Percentiles rank a stretch among this genome's conserved stretches.
Conservation (phyloP, 495 filamentous ascomycete species). For the Penicillium steckii region DNA sequence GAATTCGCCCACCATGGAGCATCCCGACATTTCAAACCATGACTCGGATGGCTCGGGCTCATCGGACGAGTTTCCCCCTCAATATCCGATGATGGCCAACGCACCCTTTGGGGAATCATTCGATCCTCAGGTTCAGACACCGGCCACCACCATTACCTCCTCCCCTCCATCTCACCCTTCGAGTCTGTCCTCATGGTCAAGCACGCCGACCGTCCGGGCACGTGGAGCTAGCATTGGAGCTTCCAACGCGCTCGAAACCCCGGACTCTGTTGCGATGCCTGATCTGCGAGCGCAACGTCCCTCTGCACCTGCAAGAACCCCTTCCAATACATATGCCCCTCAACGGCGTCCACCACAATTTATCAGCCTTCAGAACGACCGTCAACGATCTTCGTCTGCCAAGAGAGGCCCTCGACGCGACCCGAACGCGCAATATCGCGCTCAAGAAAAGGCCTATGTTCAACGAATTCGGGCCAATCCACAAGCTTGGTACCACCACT, state of each 20-base stretch:
- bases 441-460: slow-evolving; percentile 80
- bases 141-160: slow-evolving; percentile 42
- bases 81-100: slow-evolving; percentile 45
- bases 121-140: slow-evolving; percentile 37
- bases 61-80: slow-evolving; percentile 55
- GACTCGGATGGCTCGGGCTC: slow-evolving; percentile 67
- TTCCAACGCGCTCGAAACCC: slow-evolving; percentile 30
- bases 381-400: slow-evolving; percentile 53
- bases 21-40: slow-evolving; percentile 51
- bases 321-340: slow-evolving; percentile 74
- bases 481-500: slow-evolving; percentile 66
- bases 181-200: slow-evolving; percentile 42
- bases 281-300: slow-evolving; percentile 54
- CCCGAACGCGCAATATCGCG: slow-evolving; percentile 78
- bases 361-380: slow-evolving; percentile 48
- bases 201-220: slow-evolving; percentile 33
- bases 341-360: slow-evolving; percentile 68
- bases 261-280: slow-evolving; percentile 29
- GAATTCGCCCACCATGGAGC: slow-evolving; percentile 48
- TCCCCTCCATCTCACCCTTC: slow-evolving; percentile 42
- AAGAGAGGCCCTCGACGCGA: slow-evolving; percentile 55
- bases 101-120: slow-evolving; percentile 38
- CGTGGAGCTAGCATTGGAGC: slow-evolving; percentile 43
- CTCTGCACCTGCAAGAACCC: slow-evolving; percentile 59
- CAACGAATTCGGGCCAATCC: slow-evolving; percentile 72